Evolutionary conservation across 108 stramenopile species (phyloP), one percentile per base, ranked within the genome.

Genomic region (Fistulifera solaris): DNA sequence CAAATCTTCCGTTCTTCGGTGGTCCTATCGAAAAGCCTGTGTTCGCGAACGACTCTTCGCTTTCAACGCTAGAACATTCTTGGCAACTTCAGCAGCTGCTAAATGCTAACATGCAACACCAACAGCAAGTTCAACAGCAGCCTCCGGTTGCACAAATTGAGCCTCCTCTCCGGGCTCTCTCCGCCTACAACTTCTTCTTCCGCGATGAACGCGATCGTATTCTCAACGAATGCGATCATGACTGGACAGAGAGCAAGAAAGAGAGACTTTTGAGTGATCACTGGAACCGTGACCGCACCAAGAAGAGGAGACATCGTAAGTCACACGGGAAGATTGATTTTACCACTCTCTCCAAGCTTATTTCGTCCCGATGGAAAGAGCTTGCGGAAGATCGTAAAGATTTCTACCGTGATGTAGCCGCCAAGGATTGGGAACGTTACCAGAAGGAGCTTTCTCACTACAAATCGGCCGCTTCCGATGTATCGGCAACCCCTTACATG

Each of bases 321-420:
- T 66, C 70, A 10, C 75, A 76, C 43, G 70, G 75, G 40, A 71
- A 70, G 49, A 76, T 76, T 57, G 51, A 67, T 21, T 76, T 76
- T 59, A 61, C 74, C 22, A 69, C 72, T 23, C 66, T 80, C 17
- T 74, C 75, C 22, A 70, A 76, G n/a, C 59, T 71, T 46, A 73
- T 80, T 50, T 72, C 72, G 24, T 38, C 56, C 16, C 65, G 73
- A 31, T 80, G 79, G 79, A 62, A 47, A 35, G 56, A 57, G 24
- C 44, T 62, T 18, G 13, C 61, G 24, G 61, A 62, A 1, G 39
- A 57, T 31, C 23, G 46, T 26, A 70, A 70, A 39, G 46, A 62
- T 27, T 56, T 50, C 26, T 70, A 63, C 39, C 38, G 51, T 10
- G 49, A 63, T 25, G 40, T 70, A 1, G 61, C 68, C 19, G 51